A percentile compares a stretch with the other conserved stretches of the same genome.
Conservation (phyloP, 2,329 filamentous ascomycete species). For the Microsporum ferrugineum region DNA sequence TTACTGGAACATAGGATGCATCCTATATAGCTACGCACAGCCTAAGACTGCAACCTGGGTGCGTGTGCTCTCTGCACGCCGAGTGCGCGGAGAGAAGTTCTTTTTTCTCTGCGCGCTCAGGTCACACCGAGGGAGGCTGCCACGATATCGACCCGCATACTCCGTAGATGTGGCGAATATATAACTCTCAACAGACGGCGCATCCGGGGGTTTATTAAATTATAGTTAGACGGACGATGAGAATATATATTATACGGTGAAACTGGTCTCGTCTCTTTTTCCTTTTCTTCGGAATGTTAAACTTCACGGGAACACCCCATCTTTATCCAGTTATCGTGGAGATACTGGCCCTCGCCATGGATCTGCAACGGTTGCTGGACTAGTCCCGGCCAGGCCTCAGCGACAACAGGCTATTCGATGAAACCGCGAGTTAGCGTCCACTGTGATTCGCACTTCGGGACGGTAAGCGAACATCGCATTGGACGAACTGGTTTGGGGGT, state of each 20-base stretch:
- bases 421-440: not conserved
- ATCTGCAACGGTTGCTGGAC: constrained; percentile 2
- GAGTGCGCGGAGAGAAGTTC: not conserved
- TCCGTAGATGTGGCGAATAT: not conserved
- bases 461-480: constrained; percentile 1
- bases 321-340: not conserved
- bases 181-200: not conserved
- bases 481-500: not conserved
- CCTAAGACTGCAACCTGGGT: not conserved
- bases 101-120: not conserved
- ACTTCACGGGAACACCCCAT: not conserved
- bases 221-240: not conserved
- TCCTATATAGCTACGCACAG: not conserved
- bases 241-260: not conserved
- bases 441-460: constrained; percentile 4
- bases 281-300: not conserved
- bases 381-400: constrained; percentile 2
- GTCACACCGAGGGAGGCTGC: not conserved
- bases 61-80: not conserved
- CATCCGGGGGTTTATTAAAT: not conserved
- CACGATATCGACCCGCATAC: constrained; percentile 1
- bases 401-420: not conserved
- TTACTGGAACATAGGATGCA: not conserved
- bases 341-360: not conserved
- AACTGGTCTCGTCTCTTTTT: not conserved